Conservation (phyloP, 140 eudicot genomes). For the Erigeron philadelphicus region DNA sequence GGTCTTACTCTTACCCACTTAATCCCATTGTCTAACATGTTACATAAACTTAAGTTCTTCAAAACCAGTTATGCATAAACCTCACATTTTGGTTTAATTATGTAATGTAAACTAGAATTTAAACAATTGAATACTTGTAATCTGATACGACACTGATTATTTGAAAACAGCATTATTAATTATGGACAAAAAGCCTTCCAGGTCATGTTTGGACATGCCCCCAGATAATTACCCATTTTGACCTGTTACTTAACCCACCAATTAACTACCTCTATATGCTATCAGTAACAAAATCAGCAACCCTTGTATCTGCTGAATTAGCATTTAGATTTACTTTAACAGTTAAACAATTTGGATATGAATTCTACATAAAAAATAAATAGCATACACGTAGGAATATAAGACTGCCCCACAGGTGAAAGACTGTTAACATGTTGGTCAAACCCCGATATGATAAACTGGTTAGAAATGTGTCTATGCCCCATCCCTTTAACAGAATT, state of each 20-base stretch:
- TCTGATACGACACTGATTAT: neutral
- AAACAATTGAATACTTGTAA: neutral
- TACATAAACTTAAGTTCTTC: too few species aligned
- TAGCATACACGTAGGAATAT: slow-evolving; percentile 28
- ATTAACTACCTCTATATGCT: neutral
- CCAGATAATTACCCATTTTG: neutral
- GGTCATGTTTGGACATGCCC: neutral
- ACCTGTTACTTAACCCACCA: neutral
- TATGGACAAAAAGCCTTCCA: neutral
- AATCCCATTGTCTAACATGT: too few species aligned
- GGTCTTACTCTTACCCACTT: too few species aligned
- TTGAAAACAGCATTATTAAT: neutral
- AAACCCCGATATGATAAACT: slow-evolving; percentile 18
- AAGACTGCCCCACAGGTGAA: slow-evolving; percentile 22
- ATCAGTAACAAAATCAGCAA: neutral
- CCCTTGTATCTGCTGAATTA: slow-evolving; percentile 3
- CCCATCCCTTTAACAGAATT: slow-evolving; percentile 28
- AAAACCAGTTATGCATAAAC: too few species aligned
- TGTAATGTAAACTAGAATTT: too few species aligned
- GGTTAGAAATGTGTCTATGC: slow-evolving; percentile 31
- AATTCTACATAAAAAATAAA: neutral
- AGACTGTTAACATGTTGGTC: slow-evolving; percentile 23
- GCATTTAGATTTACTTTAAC: slow-evolving; percentile 8
- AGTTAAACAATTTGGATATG: neutral
- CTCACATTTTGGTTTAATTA: too few species aligned